A percentile compares a stretch with the other conserved stretches of the same genome.
These are phyloP conservation scores for Thermothelomyces thermophilus DNA, from an alignment of 2,329 filamentous ascomycete species.

Conservation along the genomic window DNA sequence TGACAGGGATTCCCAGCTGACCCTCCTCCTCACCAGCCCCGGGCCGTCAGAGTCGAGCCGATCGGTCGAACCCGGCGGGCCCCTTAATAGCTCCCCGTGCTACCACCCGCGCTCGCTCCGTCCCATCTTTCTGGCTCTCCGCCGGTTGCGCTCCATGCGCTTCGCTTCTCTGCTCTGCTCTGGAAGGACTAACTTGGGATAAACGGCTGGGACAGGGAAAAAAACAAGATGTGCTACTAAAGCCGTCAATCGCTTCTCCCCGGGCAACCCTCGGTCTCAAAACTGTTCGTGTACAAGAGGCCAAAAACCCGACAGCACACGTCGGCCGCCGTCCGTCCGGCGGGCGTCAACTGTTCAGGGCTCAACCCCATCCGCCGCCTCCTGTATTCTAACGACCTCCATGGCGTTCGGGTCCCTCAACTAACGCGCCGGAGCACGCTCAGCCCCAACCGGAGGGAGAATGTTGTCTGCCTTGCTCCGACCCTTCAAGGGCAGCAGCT, in stretches of 20 bases:
- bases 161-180: conserved; percentile 7
- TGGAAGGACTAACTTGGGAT: not conserved
- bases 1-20: conserved; percentile 17
- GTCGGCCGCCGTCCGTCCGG: not conserved
- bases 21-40: conserved; percentile 7
- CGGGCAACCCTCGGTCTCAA: not conserved
- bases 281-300: not conserved
- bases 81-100: conserved; percentile 10
- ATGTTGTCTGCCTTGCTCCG: conserved; percentile 31
- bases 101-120: not conserved
- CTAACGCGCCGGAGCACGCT: conserved; percentile 22
- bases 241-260: not conserved
- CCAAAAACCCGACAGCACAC: not conserved
- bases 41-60: conserved; percentile 1
- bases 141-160: conserved; percentile 23
- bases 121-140: conserved; percentile 5
- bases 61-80: conserved; percentile 6
- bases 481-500: conserved; percentile 27
- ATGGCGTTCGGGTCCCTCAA: conserved; percentile 21
- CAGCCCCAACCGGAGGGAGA: conserved; percentile 23
- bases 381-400: conserved; percentile 8
- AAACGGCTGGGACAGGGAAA: not conserved
- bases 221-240: conserved; percentile 3
- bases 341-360: conserved; percentile 4
- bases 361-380: not conserved